Base-by-base conservation (phyloP, 1,284 basidiomycete species). In the Spongispora temasekensis region DNA sequence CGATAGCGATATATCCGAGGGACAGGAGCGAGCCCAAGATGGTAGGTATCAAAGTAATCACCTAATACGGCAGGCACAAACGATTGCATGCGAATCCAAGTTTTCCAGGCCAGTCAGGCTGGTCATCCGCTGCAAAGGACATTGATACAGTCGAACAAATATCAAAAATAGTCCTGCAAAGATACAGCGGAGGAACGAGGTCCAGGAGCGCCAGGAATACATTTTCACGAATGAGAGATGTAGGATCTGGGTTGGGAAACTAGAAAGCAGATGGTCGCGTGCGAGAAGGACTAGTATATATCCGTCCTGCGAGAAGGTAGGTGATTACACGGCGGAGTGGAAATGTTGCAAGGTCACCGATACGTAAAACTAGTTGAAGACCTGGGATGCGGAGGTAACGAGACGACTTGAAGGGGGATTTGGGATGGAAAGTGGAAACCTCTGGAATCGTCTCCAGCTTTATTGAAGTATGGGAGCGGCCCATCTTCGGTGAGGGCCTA, bases 401-500 rank as follows among this genome's bases (percentile, higher is more conserved):
- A 31, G 63, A 63, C 25, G 56, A 53, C 10, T 53, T 60, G n/a
- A 52, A 8, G 19, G 63, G 53, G 50, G 35, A 55, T 44, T 64
- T 70, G n/a, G 71, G 71, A 13, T 73, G 72, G 55, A 76, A 73
- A 13, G 72, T 57, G 30, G 73, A 56, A 37, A 72, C 64, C 56
- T 73, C 72, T 4, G 72, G 74, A 64, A 73, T 73, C 23, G 75
- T 73, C 59, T 73, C 72, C 42, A 73, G 72, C 54, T 72, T 76
- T 21, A 68, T 63, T 21, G 68, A 60, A 23, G 54, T 46, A 35
- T 69, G 73, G 17, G 68, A 56, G 27, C 72, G 74, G 46, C 64
- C 60, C 32, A 67, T 46, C 61, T 74, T 73, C 2, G 71, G 71
- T 2, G 69, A 74, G 10, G 64, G 61, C 13, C 73, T 74, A 55